phyloP scores from a whole-genome alignment of 805 yeast genomes.

The Kodamaea fukazawae region DNA sequence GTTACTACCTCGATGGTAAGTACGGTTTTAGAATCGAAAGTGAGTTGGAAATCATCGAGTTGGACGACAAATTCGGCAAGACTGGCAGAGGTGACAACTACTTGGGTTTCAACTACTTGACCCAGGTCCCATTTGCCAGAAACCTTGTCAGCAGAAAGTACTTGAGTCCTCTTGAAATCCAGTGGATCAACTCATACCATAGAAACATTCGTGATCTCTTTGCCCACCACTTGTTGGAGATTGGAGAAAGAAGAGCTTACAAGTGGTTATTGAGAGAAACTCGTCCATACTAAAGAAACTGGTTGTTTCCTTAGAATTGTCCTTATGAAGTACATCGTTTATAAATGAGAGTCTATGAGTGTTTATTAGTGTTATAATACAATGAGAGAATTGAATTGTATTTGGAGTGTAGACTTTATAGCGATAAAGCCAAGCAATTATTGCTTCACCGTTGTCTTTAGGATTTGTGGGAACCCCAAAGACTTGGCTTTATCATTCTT shows the following conservation, averaged over 20 bases:
- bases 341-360: not conserved
- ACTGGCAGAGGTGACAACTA: constrained; percentile 32
- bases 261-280: constrained; percentile 76
- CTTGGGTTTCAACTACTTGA: constrained; percentile 39
- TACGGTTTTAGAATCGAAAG: constrained; percentile 90
- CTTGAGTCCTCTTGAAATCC: constrained; percentile 28
- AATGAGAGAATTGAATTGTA: no score
- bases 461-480: constrained; percentile 23
- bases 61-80: constrained; percentile 35
- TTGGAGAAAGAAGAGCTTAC: constrained; percentile 56
- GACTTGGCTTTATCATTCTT: constrained; percentile 17
- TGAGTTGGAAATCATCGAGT: constrained; percentile 60
- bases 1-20: constrained; percentile 85
- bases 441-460: constrained; percentile 4
- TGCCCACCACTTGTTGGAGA: constrained; percentile 42
- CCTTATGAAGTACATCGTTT: not conserved
- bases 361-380: no score
- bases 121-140: constrained; percentile 40
- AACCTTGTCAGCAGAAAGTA: constrained; percentile 34
- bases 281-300: constrained; percentile 5
- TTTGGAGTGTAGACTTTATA: not conserved
- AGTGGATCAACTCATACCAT: constrained; percentile 42
- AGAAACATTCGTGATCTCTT: constrained; percentile 30
- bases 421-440: not conserved
- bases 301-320: not conserved